Conservation (phyloP, 345 rosid genomes). For the Boechera stricta region DNA sequence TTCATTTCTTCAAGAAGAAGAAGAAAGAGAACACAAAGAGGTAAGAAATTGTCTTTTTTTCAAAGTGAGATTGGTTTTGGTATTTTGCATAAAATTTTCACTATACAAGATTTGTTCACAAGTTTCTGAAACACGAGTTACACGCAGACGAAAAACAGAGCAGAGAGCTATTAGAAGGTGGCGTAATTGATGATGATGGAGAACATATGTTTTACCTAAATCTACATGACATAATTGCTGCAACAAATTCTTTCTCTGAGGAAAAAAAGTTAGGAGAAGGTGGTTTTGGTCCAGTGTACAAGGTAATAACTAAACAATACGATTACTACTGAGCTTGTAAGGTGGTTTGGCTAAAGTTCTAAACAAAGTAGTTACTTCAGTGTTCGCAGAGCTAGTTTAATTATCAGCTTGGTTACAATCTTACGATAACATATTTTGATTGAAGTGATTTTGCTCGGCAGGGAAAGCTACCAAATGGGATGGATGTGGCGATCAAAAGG, state of each 20-base stretch:
- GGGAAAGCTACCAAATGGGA: too few species aligned
- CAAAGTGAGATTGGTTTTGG: neutral
- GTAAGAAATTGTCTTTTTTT: neutral
- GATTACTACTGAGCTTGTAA: neutral
- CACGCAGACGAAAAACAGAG: neutral
- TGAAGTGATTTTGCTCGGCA: neutral
- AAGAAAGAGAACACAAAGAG: neutral
- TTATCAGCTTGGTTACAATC: neutral
- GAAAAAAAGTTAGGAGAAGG: conserved; percentile 13
- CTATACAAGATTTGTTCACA: too few species aligned
- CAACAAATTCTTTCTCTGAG: conserved; percentile 6
- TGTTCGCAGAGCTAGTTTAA: too few species aligned
- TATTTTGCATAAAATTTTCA: neutral
- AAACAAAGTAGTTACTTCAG: neutral
- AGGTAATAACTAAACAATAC: neutral
- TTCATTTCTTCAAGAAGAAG: neutral
- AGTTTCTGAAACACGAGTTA: neutral
- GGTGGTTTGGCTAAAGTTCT: neutral
- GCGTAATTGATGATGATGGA: neutral
- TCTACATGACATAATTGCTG: neutral
- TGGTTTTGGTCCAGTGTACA: conserved; percentile 20
- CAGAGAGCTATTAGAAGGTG: neutral
- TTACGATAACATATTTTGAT: neutral
- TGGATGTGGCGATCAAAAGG: too few species aligned
- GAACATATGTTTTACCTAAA: neutral